phyloP scores from a whole-genome alignment of 768 basidiomycete genomes.

The Wakefieldia striispora region DNA sequence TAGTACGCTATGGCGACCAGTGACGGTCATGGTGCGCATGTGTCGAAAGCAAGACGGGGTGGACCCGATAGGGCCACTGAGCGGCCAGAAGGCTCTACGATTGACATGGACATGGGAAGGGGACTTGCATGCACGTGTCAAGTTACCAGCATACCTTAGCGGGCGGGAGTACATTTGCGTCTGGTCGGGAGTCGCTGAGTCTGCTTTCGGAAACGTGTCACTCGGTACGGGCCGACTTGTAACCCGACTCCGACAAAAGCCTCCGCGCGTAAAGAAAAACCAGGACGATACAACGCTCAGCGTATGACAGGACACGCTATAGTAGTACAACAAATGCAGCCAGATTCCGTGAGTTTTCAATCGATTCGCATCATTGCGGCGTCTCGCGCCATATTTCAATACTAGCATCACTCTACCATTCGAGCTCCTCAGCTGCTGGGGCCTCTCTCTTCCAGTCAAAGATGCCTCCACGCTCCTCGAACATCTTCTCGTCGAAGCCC shows the following conservation, averaged over 20 bases:
- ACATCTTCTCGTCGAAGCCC: slow-evolving; percentile 33
- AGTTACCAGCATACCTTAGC: not conserved
- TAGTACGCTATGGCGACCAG: slow-evolving; percentile 9
- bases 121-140: not conserved
- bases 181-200: not conserved
- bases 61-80: not conserved
- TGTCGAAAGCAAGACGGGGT: not conserved
- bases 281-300: no score
- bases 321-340: no score
- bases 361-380: no score
- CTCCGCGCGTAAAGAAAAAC: no score
- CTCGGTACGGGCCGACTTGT: no score
- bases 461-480: slow-evolving; percentile 32
- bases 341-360: no score
- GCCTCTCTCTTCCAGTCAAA: slow-evolving; percentile 35
- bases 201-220: no score
- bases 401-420: not conserved
- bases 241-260: no score
- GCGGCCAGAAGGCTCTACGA: not conserved
- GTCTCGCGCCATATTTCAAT: no score
- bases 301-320: no score
- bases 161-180: not conserved
- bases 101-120: not conserved
- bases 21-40: not conserved
- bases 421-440: not conserved